Conservation (phyloP, 2,329 filamentous ascomycete genomes). For the Sporothrix dimorphospora region DNA sequence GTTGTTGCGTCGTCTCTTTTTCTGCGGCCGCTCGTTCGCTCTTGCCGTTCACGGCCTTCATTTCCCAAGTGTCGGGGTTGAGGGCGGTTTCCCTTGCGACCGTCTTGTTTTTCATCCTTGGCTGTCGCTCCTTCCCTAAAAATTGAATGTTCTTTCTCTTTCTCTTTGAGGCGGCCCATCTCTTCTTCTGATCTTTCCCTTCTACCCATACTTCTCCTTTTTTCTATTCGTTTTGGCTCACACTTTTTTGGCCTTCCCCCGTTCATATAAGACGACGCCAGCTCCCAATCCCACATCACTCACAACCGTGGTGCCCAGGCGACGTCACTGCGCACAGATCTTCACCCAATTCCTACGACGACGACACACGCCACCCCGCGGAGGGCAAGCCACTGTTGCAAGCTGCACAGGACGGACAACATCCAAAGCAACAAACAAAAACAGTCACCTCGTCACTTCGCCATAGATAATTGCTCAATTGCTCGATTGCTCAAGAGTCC, state of each 20-base stretch:
- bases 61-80: not conserved
- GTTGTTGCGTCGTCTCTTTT: not conserved
- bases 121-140: not conserved
- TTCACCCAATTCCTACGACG: not conserved
- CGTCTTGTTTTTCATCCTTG: conserved; percentile 12
- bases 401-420: not conserved
- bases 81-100: not conserved
- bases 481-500: not conserved
- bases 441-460: not conserved
- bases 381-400: not conserved
- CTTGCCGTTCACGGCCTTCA: conserved; percentile 8
- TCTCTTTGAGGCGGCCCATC: not conserved
- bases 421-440: not conserved
- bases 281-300: not conserved
- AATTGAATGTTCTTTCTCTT: not conserved
- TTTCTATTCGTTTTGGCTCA: not conserved
- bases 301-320: not conserved
- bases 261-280: not conserved
- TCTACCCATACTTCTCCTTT: not conserved
- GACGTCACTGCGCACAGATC: not conserved
- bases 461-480: not conserved
- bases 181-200: not conserved
- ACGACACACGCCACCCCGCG: not conserved
- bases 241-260: not conserved
- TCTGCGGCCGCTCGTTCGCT: conserved; percentile 2